Percentiles rank a stretch among this genome's conserved stretches.
Evolutionary conservation across 179 eudicot genomes (phyloP).

Genomic region (Sideroxylon spinosum): DNA sequence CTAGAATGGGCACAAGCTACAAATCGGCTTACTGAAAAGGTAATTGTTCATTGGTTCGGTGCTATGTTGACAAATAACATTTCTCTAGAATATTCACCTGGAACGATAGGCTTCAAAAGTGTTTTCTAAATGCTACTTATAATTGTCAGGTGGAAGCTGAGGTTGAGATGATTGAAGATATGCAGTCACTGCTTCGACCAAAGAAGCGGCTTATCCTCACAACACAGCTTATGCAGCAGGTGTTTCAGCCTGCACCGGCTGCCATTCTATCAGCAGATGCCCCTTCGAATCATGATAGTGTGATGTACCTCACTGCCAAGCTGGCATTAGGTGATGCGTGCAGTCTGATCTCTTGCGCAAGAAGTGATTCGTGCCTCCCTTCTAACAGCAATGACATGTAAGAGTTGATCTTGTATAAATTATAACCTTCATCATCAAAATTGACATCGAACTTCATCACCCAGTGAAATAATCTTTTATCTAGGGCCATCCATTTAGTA

Average conservation of each 20-base stretch:
- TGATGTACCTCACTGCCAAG: constrained; percentile 35
- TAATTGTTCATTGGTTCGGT: constrained; percentile 16
- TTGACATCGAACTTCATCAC: not conserved
- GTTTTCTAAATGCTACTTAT: not conserved
- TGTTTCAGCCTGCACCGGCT: constrained; percentile 36
- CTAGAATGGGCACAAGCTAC: constrained; percentile 39
- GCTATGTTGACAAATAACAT: not conserved
- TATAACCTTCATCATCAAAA: not conserved
- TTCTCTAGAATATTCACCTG: not conserved
- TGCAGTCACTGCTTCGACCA: constrained; percentile 21
- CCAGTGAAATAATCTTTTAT: not conserved
- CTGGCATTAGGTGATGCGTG: constrained; percentile 46
- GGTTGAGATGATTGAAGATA: constrained; percentile 20
- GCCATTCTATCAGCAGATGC: constrained; percentile 35
- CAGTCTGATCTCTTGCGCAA: constrained; percentile 20
- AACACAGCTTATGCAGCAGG: constrained; percentile 50
- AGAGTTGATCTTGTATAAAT: constrained; percentile 8
- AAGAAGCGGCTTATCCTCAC: constrained; percentile 39
- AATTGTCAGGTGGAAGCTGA: constrained; percentile 31
- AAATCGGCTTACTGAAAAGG: constrained; percentile 41
- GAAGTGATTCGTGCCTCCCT: constrained; percentile 16
- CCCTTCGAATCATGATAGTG: constrained; percentile 23
- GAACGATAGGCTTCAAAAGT: not conserved
- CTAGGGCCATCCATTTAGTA: not conserved
- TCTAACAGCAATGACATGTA: constrained; percentile 23